phyloP scores from a whole-genome alignment of 331 rosid species.

The Arachis monticola region DNA sequence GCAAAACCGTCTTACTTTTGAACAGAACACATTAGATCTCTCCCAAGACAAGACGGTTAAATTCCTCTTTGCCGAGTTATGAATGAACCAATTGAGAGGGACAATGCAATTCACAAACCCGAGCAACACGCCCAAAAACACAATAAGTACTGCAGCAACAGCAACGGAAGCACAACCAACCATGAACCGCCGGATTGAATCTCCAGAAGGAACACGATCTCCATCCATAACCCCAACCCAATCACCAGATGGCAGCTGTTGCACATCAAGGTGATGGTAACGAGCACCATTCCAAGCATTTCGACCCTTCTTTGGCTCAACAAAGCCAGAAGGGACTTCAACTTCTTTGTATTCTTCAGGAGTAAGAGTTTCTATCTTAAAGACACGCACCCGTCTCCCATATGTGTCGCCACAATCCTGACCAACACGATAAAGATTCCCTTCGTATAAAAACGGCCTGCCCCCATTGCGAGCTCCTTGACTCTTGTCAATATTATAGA shows the following conservation, averaged over 20 bases:
- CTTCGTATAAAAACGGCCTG: slow-evolving; percentile 83
- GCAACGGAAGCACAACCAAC: slow-evolving; percentile 81
- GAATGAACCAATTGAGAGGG: slow-evolving; percentile 78
- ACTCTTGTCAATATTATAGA: slow-evolving; percentile 75
- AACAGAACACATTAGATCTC: slow-evolving; percentile 63
- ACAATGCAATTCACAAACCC: slow-evolving; percentile 90
- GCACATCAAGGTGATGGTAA: slow-evolving; percentile 92
- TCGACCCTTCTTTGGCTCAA: slow-evolving; percentile 75
- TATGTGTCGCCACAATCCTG: slow-evolving; percentile 96
- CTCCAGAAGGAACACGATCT: slow-evolving; percentile 96
- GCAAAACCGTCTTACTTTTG: slow-evolving; percentile 77
- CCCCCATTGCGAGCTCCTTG: slow-evolving; percentile 98
- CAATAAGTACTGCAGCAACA: slow-evolving; percentile 67
- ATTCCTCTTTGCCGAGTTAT: slow-evolving; percentile 66
- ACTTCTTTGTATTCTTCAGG: slow-evolving; percentile 70
- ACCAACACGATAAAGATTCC: slow-evolving; percentile 82
- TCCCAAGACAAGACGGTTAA: slow-evolving; percentile 66
- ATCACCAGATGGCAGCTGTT: slow-evolving; percentile 74
- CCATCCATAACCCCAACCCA: slow-evolving; percentile 99
- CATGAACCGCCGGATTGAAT: slow-evolving; percentile 64
- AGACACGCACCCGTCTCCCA: slow-evolving; percentile 71
- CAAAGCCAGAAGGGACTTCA: slow-evolving; percentile 75
- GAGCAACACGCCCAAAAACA: slow-evolving; percentile 71
- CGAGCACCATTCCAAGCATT: slow-evolving; percentile 98
- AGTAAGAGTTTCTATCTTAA: slow-evolving; percentile 83